A percentile compares a stretch with the other conserved stretches of the same genome.
Conservation (phyloP, 2,329 filamentous ascomycete genomes). For the Celoporthe dispersa region DNA sequence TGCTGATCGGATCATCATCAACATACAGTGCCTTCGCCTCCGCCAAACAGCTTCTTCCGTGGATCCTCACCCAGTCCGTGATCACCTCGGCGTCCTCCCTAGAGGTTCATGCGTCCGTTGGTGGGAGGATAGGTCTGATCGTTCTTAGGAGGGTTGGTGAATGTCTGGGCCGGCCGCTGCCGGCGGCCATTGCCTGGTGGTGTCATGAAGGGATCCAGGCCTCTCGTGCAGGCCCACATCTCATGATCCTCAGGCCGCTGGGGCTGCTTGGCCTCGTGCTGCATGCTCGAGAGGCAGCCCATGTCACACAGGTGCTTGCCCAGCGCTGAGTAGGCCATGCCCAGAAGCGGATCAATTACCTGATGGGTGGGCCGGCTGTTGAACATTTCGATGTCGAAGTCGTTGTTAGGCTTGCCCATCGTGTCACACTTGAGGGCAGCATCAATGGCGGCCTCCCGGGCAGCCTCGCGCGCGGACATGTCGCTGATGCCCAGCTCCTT, state of each 20-base stretch:
- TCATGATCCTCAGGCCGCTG: slow-evolving; percentile 19
- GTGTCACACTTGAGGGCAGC: slow-evolving; percentile 9
- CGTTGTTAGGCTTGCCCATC: slow-evolving; percentile 33
- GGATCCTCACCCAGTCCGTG: fast-evolving
- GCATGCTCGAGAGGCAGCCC: slow-evolving; percentile 14
- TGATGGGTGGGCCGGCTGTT: slow-evolving; percentile 44
- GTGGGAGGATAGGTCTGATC: background rate
- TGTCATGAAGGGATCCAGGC: background rate
- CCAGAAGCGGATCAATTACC: slow-evolving; percentile 48
- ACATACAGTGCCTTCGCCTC: too few relatives aligned
- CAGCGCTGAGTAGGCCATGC: slow-evolving; percentile 45
- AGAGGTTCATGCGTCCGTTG: background rate
- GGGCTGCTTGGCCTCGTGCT: slow-evolving; percentile 4
- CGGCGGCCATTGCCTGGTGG: background rate
- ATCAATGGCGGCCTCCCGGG: slow-evolving; percentile 22
- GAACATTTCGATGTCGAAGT: slow-evolving; percentile 42
- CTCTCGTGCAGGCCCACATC: background rate
- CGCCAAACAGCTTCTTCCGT: too few relatives aligned
- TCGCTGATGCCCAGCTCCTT: slow-evolving; percentile 40
- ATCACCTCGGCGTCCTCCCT: background rate
- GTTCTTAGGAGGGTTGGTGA: background rate
- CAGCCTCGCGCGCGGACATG: slow-evolving; percentile 26
- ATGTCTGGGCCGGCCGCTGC: background rate
- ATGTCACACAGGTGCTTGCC: slow-evolving; percentile 31
- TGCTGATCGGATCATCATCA: too few relatives aligned